Base-by-base conservation (phyloP, 1,284 basidiomycete genomes). In the Rhizopogon hawkerae region DNA sequence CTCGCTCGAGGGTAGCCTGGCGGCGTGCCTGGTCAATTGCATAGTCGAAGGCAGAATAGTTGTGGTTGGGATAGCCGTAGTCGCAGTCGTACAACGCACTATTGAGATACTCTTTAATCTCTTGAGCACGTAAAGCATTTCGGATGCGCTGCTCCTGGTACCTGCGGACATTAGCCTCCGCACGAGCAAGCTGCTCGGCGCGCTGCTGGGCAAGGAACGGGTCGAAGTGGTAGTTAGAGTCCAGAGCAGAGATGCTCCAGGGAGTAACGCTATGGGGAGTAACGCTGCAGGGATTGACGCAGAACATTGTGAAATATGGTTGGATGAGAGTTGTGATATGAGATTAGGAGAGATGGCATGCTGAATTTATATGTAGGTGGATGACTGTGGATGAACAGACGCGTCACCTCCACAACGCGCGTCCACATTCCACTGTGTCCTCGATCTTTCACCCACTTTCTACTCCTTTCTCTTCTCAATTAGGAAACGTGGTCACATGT, bases 141-240 rank as follows among this genome's bases (percentile, higher is more conserved):
- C 47, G 35, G 7, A 48, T 13, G 24, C 31, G 23, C 14, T 56
- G 39, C 34, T 51, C 34, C 16, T 33, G 33, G 29, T 52, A 50
- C 14, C 43, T 34, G 11, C 45, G 45, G 8, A 36, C 38, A 23
- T 14, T 24, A 5, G 49, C 46, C 33, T 54, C 52, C 14, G 31
- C 23, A 37, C 56, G 60, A 52, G 60, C 59, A 5, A 48, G 57
- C 23, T 54, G 59, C 34, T 68, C 62, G 16, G 58, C 62, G 50
- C 65, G 57, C 5, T 62, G 61, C 36, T 60, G 53, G n/a, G 59
- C 56, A 9, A 63, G 48, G 31, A 39, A 24, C 23, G 26, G 18
- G n/a, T 46, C 35, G 18, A n/a, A 5, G 18, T n/a, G 42, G 18
- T 6, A 18, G 24, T 11, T 34, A 29, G 46, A 26, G 23, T 42